A percentile compares a stretch with the other conserved stretches of the same genome.
phyloP scores from a whole-genome alignment of 306 rosid genomes.

The Vicia sativa region DNA sequence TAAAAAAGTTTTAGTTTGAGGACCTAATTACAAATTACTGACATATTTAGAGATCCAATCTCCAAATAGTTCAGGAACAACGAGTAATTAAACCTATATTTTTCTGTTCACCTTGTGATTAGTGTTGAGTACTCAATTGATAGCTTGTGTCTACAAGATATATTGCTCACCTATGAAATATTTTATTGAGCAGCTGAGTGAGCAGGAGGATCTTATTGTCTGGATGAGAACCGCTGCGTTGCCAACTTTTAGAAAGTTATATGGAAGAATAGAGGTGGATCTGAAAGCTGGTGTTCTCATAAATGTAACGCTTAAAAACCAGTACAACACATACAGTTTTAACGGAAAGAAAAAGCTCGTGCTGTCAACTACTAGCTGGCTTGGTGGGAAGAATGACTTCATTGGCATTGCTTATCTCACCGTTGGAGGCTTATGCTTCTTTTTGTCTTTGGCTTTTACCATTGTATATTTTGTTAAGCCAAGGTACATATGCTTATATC shows the following conservation, averaged over 20 bases:
- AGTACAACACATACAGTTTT: slow-evolving; percentile 76
- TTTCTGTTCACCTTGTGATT: neutral
- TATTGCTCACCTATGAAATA: slow-evolving; percentile 35
- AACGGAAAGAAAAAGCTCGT: slow-evolving; percentile 80
- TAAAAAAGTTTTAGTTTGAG: too few relatives aligned
- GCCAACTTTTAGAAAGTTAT: slow-evolving; percentile 82
- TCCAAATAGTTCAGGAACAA: too few relatives aligned
- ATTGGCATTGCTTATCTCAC: slow-evolving; percentile 88
- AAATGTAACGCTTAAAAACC: slow-evolving; percentile 51
- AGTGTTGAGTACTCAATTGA: neutral
- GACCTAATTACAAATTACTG: too few relatives aligned
- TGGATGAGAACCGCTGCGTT: slow-evolving; percentile 97
- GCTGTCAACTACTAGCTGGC: slow-evolving; percentile 80
- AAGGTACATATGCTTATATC: slow-evolving; percentile 63
- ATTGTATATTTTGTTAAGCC: slow-evolving; percentile 82
- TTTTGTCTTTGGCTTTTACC: slow-evolving; percentile 76
- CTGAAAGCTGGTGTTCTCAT: slow-evolving; percentile 53
- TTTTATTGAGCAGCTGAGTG: slow-evolving; percentile 62
- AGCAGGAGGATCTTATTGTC: slow-evolving; percentile 83
- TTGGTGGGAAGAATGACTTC: slow-evolving; percentile 83
- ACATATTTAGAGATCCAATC: too few relatives aligned
- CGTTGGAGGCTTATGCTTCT: slow-evolving; percentile 91
- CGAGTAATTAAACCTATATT: too few relatives aligned
- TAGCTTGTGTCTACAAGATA: neutral
- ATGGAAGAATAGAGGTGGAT: slow-evolving; percentile 74